Conservation (phyloP, 306 rosid species). For the Benincasa hispida region DNA sequence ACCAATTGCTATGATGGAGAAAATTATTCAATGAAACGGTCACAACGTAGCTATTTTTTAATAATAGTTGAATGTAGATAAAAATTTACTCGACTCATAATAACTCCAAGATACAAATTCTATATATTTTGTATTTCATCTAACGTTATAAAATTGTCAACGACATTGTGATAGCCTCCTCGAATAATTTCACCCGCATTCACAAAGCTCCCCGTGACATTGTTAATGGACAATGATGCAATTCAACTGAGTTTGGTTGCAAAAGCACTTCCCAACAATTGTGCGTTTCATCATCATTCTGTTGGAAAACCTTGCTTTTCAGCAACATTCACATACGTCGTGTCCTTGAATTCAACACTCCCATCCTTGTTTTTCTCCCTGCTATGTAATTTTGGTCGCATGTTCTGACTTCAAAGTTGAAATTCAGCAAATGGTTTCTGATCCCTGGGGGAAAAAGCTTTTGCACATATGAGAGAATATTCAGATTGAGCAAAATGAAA, state of each 20-base stretch:
- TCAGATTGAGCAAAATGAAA: background rate
- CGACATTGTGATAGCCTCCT: too few species aligned
- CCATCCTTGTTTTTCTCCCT: background rate
- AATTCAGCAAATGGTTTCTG: background rate
- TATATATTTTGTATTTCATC: too few species aligned
- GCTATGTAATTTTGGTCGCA: background rate
- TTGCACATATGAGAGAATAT: background rate
- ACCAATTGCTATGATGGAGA: too few species aligned
- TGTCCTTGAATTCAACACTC: background rate
- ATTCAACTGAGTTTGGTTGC: background rate
- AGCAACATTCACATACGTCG: background rate
- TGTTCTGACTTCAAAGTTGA: background rate
- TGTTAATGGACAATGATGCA: conserved; percentile 2
- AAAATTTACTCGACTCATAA: too few species aligned
- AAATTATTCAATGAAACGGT: too few species aligned
- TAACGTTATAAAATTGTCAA: too few species aligned
- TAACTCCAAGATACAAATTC: too few species aligned
- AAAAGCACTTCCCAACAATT: background rate
- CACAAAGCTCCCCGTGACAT: background rate
- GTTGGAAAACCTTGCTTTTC: background rate
- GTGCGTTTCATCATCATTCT: conserved; percentile 1
- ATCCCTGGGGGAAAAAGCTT: background rate
- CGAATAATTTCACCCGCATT: too few species aligned
- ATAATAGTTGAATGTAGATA: too few species aligned
- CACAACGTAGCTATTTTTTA: too few species aligned